These are phyloP conservation scores for Brassica cretica DNA, from an alignment of 345 rosid species.

Conservation along the genomic window DNA sequence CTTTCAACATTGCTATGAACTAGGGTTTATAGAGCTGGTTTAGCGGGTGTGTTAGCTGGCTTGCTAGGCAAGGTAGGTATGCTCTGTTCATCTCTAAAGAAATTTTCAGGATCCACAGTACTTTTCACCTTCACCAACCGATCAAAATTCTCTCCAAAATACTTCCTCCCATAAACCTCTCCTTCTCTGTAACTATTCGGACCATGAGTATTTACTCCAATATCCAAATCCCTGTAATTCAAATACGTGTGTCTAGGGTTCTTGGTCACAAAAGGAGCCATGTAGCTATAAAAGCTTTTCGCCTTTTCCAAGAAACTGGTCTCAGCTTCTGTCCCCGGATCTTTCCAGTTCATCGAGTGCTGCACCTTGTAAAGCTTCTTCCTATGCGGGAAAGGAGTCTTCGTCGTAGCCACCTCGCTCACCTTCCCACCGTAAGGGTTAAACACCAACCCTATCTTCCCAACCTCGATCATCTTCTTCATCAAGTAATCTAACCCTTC, in stretches of 20 bases:
- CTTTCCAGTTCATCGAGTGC: constrained; percentile 50
- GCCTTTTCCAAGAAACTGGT: constrained; percentile 27
- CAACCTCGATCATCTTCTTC: constrained; percentile 50
- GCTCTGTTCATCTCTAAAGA: not conserved
- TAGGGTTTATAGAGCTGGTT: not conserved
- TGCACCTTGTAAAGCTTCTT: constrained; percentile 53
- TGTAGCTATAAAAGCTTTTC: constrained; percentile 48
- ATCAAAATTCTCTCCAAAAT: constrained; percentile 2
- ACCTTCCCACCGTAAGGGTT: constrained; percentile 71
- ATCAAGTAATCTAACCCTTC: constrained; percentile 42
- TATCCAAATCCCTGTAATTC: constrained; percentile 64
- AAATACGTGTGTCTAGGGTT: constrained; percentile 63
- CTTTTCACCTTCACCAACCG: not conserved
- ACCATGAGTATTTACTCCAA: constrained; percentile 40
- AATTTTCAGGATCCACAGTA: not conserved
- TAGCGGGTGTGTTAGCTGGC: not conserved
- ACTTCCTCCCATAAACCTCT: not conserved
- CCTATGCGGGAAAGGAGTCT: constrained; percentile 66
- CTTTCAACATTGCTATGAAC: not conserved
- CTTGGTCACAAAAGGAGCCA: constrained; percentile 66
- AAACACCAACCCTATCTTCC: constrained; percentile 51
- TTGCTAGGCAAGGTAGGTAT: not conserved
- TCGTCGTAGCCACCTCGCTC: constrained; percentile 41
- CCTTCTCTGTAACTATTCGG: not conserved
- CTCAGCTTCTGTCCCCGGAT: constrained; percentile 39